These are phyloP conservation scores for Thalia dealbata DNA, from an alignment of 176 grass and related monocot species.

Conservation along the genomic window DNA sequence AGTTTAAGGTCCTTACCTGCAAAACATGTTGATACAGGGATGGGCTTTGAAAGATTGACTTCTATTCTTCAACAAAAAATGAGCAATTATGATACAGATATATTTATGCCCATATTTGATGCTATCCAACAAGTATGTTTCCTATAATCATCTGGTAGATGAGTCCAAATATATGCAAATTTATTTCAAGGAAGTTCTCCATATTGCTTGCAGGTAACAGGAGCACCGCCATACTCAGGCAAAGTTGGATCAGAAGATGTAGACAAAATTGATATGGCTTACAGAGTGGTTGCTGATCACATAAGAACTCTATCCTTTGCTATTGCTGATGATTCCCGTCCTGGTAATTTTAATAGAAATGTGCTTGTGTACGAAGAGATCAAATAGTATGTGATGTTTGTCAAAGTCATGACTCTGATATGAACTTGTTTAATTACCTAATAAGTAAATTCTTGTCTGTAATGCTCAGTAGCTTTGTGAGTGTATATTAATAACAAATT, in stretches of 20 bases:
- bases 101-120: constrained; percentile 87
- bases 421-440: too few species aligned
- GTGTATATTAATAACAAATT: too few species aligned
- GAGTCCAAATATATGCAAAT: not conserved
- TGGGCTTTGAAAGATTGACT: constrained; percentile 84
- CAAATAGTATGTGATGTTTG: too few species aligned
- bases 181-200: not conserved
- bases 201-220: constrained; percentile 40
- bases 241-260: constrained; percentile 67
- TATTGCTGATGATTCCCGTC: constrained; percentile 85
- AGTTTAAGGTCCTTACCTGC: constrained; percentile 68
- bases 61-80: constrained; percentile 96
- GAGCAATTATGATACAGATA: constrained; percentile 94
- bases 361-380: too few species aligned
- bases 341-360: constrained; percentile 33
- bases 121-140: constrained; percentile 62
- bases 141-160: not conserved
- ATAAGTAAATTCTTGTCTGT: too few species aligned
- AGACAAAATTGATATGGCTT: constrained; percentile 94
- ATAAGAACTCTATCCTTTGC: constrained; percentile 86
- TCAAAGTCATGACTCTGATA: too few species aligned
- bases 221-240: constrained; percentile 49
- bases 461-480: too few species aligned
- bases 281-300: constrained; percentile 93
- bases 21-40: constrained; percentile 92